Conservation (phyloP, 495 filamentous ascomycete species). For the Lophiotrema nucula region DNA sequence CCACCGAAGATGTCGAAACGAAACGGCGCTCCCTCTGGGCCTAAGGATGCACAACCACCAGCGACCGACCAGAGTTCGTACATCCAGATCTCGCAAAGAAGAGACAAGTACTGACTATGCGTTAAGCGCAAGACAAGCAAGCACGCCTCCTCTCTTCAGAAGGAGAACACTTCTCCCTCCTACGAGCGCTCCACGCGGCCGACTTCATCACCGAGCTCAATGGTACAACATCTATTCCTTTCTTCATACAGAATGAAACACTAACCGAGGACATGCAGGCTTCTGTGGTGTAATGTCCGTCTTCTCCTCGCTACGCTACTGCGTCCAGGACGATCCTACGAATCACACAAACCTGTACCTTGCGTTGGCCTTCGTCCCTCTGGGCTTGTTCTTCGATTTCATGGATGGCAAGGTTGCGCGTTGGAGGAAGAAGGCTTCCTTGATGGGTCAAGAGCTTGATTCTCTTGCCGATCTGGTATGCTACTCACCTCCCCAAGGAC, state of each 20-base stretch:
- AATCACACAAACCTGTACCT: slow-evolving; percentile 68
- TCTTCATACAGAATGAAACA: too few species aligned
- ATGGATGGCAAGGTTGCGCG: slow-evolving; percentile 96
- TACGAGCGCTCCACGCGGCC: slow-evolving; percentile 84
- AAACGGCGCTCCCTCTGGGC: slow-evolving; percentile 34
- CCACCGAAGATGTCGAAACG: slow-evolving; percentile 37
- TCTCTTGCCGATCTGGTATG: slow-evolving; percentile 92
- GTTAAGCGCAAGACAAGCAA: slow-evolving; percentile 67
- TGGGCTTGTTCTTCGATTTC: slow-evolving; percentile 96
- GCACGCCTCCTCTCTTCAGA: slow-evolving; percentile 74
- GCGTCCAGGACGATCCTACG: slow-evolving; percentile 64
- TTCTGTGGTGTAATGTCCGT: slow-evolving; percentile 89
- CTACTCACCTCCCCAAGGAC: too few species aligned
- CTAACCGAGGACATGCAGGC: too few species aligned
- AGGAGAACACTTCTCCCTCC: slow-evolving; percentile 67
- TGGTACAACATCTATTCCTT: too few species aligned
- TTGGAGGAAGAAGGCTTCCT: slow-evolving; percentile 90
- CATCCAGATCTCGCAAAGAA: not conserved
- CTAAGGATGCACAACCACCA: slow-evolving; percentile 24
- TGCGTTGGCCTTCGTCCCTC: slow-evolving; percentile 84
- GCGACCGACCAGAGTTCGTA: slow-evolving; percentile 18
- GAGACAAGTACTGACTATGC: not conserved
- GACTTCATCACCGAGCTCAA: slow-evolving; percentile 96
- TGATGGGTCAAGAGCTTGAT: slow-evolving; percentile 98
- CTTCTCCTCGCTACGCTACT: slow-evolving; percentile 94